Base-by-base conservation (phyloP, 2,329 filamentous ascomycete species). In the Tolypocladium endophyticum region DNA sequence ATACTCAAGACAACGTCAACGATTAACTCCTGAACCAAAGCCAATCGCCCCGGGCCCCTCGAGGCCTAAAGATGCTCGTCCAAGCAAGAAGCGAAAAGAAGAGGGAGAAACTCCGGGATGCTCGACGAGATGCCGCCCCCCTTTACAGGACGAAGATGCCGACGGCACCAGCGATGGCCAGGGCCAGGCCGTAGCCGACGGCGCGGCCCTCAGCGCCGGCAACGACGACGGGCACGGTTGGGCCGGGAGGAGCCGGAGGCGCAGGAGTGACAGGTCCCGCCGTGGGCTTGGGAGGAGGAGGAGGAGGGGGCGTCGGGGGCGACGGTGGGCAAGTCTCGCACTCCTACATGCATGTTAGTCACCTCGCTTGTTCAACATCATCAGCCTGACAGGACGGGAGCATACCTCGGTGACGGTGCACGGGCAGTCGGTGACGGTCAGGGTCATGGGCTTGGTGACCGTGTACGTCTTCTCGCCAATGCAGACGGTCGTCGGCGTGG, bases 381-480 rank as follows among this genome's bases (percentile, higher is more conserved):
- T 20, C 7, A 53, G 23, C n/a, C 43, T n/a, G n/a, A 38, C 11
- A 23, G 50, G 23, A 16, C 67, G 47, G 73, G 55, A 33, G 47
- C 65, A 60, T 63, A 70, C 70, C 71, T 73, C 67, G 59, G 67
- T 64, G 57, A 74, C 61, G 53, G 79, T 81, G 75, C 80, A 82
- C 60, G 79, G 79, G 72, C 80, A 83, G 69, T 82, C 73, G 43
- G 75, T 77, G 59, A 87, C 78, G 66, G 80, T 84, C 64, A 85
- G 71, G 59, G 79, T 80, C 65, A 81, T 72, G 62, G 83, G 77
- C 69, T 77, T 74, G 58, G 78, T 80, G 65, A 84, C 77, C 55
- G 79, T 78, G 76, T 81, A 85, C 56, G 74, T 74, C 70, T 79
- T 76, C 68, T 72, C 71, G 67, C 77, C 77, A 70, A 80, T 73